Conservation (phyloP, 164 flowering plant species). For the Liriodendron chinense region DNA sequence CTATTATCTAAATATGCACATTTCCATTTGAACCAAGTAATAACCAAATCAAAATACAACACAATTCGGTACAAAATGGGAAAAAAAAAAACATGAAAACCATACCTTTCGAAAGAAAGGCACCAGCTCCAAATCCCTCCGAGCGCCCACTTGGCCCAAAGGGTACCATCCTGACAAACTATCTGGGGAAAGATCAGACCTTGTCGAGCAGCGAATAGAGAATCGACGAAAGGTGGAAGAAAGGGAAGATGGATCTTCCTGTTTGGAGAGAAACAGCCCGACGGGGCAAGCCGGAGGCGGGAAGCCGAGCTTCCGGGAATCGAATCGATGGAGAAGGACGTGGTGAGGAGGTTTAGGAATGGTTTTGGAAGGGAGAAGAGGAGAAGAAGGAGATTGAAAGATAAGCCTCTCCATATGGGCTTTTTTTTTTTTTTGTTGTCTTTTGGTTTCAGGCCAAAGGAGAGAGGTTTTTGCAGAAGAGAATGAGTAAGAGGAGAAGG, state of each 20-base stretch:
- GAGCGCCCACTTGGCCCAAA: background rate
- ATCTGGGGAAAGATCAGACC: background rate
- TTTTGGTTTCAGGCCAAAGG: background rate
- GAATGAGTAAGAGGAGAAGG: background rate
- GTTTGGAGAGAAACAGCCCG: background rate
- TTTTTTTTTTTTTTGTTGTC: background rate
- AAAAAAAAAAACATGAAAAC: background rate
- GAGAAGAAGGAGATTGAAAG: background rate
- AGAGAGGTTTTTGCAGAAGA: background rate
- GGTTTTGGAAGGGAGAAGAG: background rate
- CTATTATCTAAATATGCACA: no score
- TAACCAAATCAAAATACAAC: no score
- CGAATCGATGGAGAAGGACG: background rate
- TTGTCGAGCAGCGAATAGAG: background rate
- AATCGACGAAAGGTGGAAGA: background rate
- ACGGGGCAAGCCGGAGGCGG: background rate
- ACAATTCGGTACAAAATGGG: no score
- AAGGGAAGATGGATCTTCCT: background rate
- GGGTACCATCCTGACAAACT: background rate
- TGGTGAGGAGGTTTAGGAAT: background rate
- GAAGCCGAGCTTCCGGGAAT: background rate
- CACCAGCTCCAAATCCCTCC: background rate
- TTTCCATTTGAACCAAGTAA: no score
- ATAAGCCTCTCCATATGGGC: background rate
- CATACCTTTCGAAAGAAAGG: background rate